Evolutionary conservation across 2,329 filamentous ascomycete genomes (phyloP).

Genomic region (Bipolaris oryzae): DNA sequence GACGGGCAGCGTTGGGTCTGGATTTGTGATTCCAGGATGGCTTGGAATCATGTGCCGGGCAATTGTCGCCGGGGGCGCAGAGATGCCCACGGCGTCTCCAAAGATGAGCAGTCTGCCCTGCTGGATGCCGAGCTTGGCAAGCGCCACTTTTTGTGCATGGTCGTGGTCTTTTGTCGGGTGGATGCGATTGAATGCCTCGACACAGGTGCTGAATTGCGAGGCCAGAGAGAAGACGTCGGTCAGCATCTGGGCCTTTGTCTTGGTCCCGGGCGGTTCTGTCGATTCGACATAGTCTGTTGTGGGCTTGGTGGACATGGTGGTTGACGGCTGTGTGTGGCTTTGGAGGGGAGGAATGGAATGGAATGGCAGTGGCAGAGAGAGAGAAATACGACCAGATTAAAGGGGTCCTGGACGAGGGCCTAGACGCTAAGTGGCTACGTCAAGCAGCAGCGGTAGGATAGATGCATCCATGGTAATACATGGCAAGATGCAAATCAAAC

Average conservation of each 20-base stretch:
- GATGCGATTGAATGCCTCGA: conserved; percentile 56
- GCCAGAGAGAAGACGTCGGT: conserved; percentile 52
- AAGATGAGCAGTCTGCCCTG: conserved; percentile 57
- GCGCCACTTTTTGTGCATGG: conserved; percentile 51
- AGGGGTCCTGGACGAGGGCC: not conserved
- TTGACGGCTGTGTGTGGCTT: conserved; percentile 27
- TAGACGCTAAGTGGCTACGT: not conserved
- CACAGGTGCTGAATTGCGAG: conserved; percentile 55
- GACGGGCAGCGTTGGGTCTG: conserved; percentile 53
- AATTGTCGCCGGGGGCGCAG: conserved; percentile 51
- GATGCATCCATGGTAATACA: not conserved
- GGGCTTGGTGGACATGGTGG: conserved; percentile 28
- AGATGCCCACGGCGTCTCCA: conserved; percentile 55
- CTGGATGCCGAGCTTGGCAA: conserved; percentile 54
- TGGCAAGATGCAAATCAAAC: conserved; percentile 15
- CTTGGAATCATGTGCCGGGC: conserved; percentile 53
- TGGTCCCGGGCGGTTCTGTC: conserved; percentile 20
- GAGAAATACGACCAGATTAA: not conserved
- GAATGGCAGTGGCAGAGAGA: not conserved
- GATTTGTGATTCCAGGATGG: conserved; percentile 53
- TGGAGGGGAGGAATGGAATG: not conserved
- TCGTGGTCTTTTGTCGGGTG: conserved; percentile 52
- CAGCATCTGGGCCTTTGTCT: conserved; percentile 44
- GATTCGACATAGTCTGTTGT: conserved; percentile 25
- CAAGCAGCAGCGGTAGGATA: too few relatives aligned